Evolutionary conservation across 768 basidiomycete genomes (phyloP).

Genomic region (Leccinum imitatum): DNA sequence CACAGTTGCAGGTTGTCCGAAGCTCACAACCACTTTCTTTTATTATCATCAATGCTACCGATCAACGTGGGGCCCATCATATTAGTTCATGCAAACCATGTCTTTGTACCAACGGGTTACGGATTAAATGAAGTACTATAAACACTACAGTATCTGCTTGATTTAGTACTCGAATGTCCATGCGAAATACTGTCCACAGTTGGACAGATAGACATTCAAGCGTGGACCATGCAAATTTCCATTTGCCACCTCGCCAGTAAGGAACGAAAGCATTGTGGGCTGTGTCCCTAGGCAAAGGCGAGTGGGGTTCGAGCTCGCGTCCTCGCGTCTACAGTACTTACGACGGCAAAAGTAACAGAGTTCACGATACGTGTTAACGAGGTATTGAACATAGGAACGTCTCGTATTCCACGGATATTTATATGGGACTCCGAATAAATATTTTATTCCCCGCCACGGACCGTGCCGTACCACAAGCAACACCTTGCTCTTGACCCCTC

Average conservation of each 20-base stretch:
- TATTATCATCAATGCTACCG: too few relatives aligned
- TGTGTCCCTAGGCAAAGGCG: slow-evolving; percentile 76
- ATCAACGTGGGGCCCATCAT: background rate
- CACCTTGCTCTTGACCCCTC: slow-evolving; percentile 21
- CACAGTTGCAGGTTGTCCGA: too few relatives aligned
- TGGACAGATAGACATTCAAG: slow-evolving; percentile 61
- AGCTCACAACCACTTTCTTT: background rate
- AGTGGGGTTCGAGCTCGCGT: slow-evolving; percentile 43
- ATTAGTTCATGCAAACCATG: background rate
- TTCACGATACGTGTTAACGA: background rate
- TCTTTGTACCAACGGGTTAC: background rate
- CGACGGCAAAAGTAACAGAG: background rate
- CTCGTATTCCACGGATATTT: background rate
- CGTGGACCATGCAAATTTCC: slow-evolving; percentile 62
- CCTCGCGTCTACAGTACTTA: background rate
- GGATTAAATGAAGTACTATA: background rate
- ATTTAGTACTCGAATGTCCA: slow-evolving; percentile 84
- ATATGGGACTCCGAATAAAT: slow-evolving; percentile 23
- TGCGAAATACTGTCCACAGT: slow-evolving; percentile 27
- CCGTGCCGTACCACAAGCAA: slow-evolving; percentile 17
- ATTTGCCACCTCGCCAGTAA: slow-evolving; percentile 77
- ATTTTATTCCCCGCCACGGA: slow-evolving; percentile 22
- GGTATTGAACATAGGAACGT: background rate
- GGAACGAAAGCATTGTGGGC: slow-evolving; percentile 73
- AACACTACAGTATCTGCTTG: slow-evolving; percentile 42